A percentile compares a stretch with the other conserved stretches of the same genome.
Conservation (phyloP, 202 grass and related monocot genomes). For the Carex arenaria region DNA sequence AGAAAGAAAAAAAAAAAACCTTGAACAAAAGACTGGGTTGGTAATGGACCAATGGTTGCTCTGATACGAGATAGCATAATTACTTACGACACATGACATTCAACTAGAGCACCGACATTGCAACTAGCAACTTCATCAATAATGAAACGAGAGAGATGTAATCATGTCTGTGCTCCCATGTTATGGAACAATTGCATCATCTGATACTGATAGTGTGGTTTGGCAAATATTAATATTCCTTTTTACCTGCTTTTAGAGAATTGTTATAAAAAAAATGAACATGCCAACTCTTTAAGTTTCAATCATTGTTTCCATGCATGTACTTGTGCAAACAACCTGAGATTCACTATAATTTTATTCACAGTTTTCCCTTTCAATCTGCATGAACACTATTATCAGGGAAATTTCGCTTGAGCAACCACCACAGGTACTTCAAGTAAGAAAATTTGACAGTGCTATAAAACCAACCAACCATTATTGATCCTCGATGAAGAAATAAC, state of each 20-base stretch:
- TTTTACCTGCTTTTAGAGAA: not conserved
- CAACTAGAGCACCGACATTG: not conserved
- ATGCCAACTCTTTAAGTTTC: not conserved
- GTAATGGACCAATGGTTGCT: too few relatives aligned
- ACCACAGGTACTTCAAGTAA: not conserved
- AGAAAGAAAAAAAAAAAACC: too few relatives aligned
- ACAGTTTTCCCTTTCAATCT: not conserved
- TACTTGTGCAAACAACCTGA: not conserved
- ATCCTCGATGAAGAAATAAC: not conserved
- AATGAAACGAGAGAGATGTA: not conserved
- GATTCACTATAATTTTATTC: not conserved
- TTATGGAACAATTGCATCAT: not conserved
- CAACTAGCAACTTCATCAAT: not conserved
- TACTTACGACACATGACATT: not conserved
- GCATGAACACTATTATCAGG: not conserved
- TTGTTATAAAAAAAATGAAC: not conserved
- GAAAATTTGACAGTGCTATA: not conserved
- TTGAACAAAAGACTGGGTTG: too few relatives aligned
- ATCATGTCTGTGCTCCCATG: conserved; percentile 11
- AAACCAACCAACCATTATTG: not conserved
- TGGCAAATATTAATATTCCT: not conserved
- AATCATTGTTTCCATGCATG: not conserved
- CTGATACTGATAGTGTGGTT: not conserved
- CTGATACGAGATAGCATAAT: too few relatives aligned
- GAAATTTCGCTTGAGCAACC: not conserved